Conservation (phyloP, 192 early-diverging fungal genomes). For the Linnemannia elongata region DNA sequence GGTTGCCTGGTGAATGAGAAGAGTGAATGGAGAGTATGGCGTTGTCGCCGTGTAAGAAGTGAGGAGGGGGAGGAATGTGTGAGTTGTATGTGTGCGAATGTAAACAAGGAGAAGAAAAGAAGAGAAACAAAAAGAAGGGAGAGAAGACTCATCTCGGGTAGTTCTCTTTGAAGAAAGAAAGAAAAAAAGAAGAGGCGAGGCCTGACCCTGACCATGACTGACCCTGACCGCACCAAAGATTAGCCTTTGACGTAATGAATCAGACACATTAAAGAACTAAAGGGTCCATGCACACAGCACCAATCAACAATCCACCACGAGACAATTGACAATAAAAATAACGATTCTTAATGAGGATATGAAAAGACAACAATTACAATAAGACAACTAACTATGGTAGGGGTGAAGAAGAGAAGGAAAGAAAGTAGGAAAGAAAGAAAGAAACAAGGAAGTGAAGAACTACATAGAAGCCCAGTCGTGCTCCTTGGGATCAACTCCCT, state of each 20-base stretch:
- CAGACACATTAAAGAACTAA: too few relatives aligned
- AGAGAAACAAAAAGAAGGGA: not conserved
- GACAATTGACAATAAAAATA: too few relatives aligned
- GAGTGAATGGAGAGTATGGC: not conserved
- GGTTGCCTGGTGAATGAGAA: not conserved
- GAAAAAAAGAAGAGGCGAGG: not conserved
- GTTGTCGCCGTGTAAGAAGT: too few relatives aligned
- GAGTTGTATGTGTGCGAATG: not conserved
- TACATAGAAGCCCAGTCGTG: conserved; percentile 6
- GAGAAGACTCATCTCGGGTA: not conserved
- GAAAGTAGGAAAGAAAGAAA: not conserved
- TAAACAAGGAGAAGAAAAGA: too few relatives aligned
- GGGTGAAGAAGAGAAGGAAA: not conserved
- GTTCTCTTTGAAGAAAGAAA: not conserved
- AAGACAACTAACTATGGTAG: too few relatives aligned
- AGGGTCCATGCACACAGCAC: too few relatives aligned
- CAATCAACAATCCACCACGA: too few relatives aligned
- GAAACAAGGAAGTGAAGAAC: not conserved
- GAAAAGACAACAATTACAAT: too few relatives aligned
- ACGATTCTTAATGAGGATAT: too few relatives aligned
- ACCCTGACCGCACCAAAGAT: not conserved
- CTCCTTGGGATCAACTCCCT: conserved; percentile 6
- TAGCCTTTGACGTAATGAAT: conserved; percentile 9
- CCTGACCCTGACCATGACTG: not conserved
- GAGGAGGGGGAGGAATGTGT: not conserved